Evolutionary conservation across 176 grass and related monocot species (phyloP), one percentile per base, ranked within the genome.

Genomic region (Hyparrhenia diplandra): DNA sequence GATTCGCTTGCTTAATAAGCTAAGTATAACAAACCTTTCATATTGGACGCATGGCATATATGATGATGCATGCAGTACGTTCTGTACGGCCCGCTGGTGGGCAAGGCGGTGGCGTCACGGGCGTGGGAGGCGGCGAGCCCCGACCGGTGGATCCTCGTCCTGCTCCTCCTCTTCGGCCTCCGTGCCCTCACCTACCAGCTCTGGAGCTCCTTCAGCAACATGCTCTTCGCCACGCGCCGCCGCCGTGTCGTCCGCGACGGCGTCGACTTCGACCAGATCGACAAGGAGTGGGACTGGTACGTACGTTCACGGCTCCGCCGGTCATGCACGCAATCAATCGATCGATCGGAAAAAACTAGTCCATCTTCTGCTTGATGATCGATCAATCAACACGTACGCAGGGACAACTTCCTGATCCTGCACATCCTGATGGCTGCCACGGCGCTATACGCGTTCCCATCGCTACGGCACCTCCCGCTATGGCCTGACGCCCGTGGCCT

Each of bases 281-380:
- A 99, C 84, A 85, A 66, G 49, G 92, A 99, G 88, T 99, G 96
- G 96, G 81, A 99, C 83, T 99, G 96, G 96, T 98, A 91, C 31
- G 72, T 6, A 5, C 18, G 5, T 14, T n/a, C 10, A 55, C 20
- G 51, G 49, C 47, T 18, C 14, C 6, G 36, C 3, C 2, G 42
- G 43, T n/a, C n/a, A n/a, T n/a, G 43, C 43, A 16, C 12, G 47
- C n/a, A n/a, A n/a, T n/a, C 43, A 16, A 46, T 46, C 45, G 9
- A 47, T 47, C 45, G 4, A 17, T 17, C 4, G 45, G 43, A 16
- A 14, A 3, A 46, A 16, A 13, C n/a, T n/a, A n/a, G n/a, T n/a
- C n/a, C n/a, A n/a, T n/a, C n/a, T n/a, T n/a, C n/a, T n/a, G n/a
- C 10, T 43, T 12, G 11, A 43, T 43, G 41, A n/a, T n/a, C n/a